phyloP scores from a whole-genome alignment of 1,284 basidiomycete species.

The Ceratobasidium sp. region DNA sequence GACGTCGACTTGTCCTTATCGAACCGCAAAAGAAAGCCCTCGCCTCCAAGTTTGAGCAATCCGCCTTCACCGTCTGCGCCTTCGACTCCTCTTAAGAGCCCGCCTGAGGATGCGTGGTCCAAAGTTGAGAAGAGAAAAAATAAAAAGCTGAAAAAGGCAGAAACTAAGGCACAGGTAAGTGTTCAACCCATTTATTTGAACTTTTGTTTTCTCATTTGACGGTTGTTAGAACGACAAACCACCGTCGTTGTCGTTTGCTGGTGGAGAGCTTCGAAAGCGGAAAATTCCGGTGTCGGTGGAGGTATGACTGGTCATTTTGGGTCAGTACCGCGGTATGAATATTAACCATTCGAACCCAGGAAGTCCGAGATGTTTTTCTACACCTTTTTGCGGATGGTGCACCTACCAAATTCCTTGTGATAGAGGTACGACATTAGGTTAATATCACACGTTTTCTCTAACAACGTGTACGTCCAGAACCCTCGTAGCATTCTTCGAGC shows the following conservation, averaged over 20 bases:
- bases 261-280: constrained; percentile 71
- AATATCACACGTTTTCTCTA: background rate
- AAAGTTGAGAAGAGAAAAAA: constrained; percentile 77
- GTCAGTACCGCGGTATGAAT: background rate
- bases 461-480: constrained; percentile 58
- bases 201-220: constrained; percentile 24
- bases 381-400: constrained; percentile 81
- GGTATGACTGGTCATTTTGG: constrained; percentile 56
- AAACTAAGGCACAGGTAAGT: constrained; percentile 66
- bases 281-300: constrained; percentile 75
- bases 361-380: constrained; percentile 80
- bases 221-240: constrained; percentile 56
- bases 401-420: constrained; percentile 78
- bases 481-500: constrained; percentile 73
- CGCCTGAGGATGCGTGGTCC: constrained; percentile 58
- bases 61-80: constrained; percentile 33
- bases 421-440: constrained; percentile 62
- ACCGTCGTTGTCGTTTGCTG: constrained; percentile 80
- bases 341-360: constrained; percentile 56
- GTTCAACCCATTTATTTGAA: constrained; percentile 43
- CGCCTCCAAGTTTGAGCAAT: constrained; percentile 35
- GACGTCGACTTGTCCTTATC: background rate
- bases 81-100: constrained; percentile 1
- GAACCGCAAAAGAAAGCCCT: constrained; percentile 39
- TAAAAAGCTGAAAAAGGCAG: constrained; percentile 69